Percentiles rank a stretch among this genome's conserved stretches.
Evolutionary conservation across 176 grass and related monocot species (phyloP).

Genomic region (Aegilops longissima): DNA sequence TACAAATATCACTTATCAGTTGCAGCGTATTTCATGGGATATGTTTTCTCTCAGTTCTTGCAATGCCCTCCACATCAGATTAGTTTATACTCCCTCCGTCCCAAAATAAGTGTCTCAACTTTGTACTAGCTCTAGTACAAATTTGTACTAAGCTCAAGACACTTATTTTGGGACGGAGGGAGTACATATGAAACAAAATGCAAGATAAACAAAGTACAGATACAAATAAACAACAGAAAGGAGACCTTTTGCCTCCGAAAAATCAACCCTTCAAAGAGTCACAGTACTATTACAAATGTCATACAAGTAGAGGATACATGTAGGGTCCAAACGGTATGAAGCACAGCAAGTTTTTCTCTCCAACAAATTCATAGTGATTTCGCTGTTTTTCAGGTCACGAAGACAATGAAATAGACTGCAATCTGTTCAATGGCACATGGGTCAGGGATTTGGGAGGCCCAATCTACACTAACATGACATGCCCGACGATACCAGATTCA

Average conservation of each 20-base stretch:
- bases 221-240: conserved; percentile 13
- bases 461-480: conserved; percentile 52
- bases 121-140: too few species aligned
- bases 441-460: conserved; percentile 39
- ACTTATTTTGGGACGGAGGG: too few species aligned
- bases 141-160: too few species aligned
- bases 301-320: neutral
- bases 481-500: conserved; percentile 43
- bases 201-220: neutral
- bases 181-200: neutral
- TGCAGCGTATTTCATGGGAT: neutral
- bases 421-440: conserved; percentile 60
- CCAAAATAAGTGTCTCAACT: too few species aligned
- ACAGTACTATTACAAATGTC: neutral
- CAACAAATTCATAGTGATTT: conserved; percentile 17
- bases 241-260: neutral
- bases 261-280: neutral
- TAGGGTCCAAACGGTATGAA: conserved; percentile 1
- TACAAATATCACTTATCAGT: conserved; percentile 3
- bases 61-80: neutral
- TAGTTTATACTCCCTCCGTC: neutral
- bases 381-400: neutral
- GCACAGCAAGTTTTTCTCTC: neutral
- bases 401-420: conserved; percentile 21
- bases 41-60: neutral